phyloP scores from a whole-genome alignment of 805 yeast species.

The Nakazawaea ambrosiae region DNA sequence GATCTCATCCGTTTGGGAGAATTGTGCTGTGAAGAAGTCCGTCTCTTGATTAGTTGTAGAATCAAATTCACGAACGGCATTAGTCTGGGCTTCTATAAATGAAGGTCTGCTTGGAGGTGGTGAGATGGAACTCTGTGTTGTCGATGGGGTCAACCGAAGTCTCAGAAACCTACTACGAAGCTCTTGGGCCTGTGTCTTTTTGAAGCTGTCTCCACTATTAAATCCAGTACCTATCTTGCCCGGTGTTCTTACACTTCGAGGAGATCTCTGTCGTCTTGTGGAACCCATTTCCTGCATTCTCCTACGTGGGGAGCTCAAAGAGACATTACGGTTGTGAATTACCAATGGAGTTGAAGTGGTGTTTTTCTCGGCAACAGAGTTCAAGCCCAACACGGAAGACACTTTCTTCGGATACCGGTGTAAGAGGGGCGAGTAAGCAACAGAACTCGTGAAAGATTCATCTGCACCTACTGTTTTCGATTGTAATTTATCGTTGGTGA shows the following conservation, averaged over 20 bases:
- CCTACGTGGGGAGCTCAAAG: neutral
- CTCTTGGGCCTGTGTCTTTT: neutral
- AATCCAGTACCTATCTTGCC: neutral
- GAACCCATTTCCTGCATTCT: no score
- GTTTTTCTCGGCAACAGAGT: neutral
- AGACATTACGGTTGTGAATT: no score
- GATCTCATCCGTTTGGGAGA: neutral
- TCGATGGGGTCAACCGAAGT: neutral
- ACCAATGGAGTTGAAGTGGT: slow-evolving; percentile 7
- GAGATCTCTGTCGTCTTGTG: no score
- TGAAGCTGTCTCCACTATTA: slow-evolving; percentile 8
- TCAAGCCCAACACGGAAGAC: neutral
- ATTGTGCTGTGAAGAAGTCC: no score
- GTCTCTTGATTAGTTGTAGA: no score
- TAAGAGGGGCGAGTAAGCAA: slow-evolving; percentile 6
- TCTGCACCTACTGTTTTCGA: no score
- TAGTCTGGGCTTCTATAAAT: no score
- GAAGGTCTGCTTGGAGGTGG: no score
- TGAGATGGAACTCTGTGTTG: no score
- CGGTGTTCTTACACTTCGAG: slow-evolving; percentile 3
- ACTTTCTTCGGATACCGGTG: neutral
- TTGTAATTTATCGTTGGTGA: neutral
- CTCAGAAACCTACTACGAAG: slow-evolving; percentile 6
- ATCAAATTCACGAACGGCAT: no score
- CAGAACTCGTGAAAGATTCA: slow-evolving; percentile 12